These are phyloP conservation scores for Paecilomyces variotii DNA, from an alignment of 2,329 filamentous ascomycete genomes.

Conservation along the genomic window DNA sequence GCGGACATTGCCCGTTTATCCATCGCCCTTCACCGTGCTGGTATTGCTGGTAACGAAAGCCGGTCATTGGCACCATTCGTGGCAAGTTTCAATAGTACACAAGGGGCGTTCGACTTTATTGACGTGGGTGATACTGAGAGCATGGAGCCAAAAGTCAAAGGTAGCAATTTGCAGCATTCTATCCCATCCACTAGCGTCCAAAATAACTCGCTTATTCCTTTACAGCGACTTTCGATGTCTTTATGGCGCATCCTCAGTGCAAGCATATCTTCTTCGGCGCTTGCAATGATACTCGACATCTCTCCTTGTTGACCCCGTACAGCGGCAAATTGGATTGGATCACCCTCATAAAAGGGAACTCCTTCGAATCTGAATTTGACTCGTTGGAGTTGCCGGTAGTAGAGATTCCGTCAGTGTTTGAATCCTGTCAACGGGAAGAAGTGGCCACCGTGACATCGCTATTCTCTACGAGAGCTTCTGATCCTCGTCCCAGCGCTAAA, in stretches of 20 bases:
- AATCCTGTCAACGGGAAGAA: constrained; percentile 15
- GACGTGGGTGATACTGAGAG: constrained; percentile 56
- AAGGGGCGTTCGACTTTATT: constrained; percentile 53
- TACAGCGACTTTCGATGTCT: constrained; percentile 36
- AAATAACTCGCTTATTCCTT: not conserved
- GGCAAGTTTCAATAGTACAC: constrained; percentile 50
- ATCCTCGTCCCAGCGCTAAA: not conserved
- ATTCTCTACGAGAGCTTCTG: not conserved
- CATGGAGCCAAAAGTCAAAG: constrained; percentile 54
- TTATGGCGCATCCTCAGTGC: constrained; percentile 52
- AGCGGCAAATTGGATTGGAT: constrained; percentile 43
- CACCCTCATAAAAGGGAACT: constrained; percentile 47
- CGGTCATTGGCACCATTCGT: constrained; percentile 49
- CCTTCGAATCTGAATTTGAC: constrained; percentile 47
- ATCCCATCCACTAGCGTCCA: not conserved
- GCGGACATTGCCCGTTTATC: constrained; percentile 49
- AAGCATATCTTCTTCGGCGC: constrained; percentile 58
- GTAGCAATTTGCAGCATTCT: constrained; percentile 15
- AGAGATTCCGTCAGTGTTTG: constrained; percentile 47
- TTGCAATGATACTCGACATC: constrained; percentile 53
- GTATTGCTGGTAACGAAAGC: constrained; percentile 46
- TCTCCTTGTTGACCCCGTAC: constrained; percentile 49
- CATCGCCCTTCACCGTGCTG: constrained; percentile 41
- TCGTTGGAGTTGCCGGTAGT: constrained; percentile 44
- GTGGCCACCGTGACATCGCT: not conserved